phyloP scores from a whole-genome alignment of 257 asterid genomes.

The Solanum corneliomulleri region DNA sequence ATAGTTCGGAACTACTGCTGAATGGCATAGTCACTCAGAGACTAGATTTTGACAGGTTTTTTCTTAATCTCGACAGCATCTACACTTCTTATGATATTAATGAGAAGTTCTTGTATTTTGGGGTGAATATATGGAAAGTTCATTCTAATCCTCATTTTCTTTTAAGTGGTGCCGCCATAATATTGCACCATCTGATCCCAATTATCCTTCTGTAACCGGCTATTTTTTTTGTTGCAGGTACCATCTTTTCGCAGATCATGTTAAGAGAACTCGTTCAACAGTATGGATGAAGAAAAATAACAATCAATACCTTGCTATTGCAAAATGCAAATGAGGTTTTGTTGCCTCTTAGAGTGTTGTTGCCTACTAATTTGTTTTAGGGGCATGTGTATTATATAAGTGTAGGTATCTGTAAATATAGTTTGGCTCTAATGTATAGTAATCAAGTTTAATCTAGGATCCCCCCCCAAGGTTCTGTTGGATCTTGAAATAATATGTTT shows the following conservation, averaged over 20 bases:
- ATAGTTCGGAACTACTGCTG: conserved; percentile 85
- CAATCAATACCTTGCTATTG: conserved; percentile 25
- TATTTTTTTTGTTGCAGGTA: conserved; percentile 40
- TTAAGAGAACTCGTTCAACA: conserved; percentile 76
- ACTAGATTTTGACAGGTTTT: conserved; percentile 83
- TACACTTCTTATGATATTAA: background rate
- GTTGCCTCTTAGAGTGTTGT: background rate
- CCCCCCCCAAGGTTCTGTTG: background rate
- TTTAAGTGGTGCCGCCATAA: background rate
- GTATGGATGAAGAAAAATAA: conserved; percentile 52
- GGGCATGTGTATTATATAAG: background rate
- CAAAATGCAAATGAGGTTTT: conserved; percentile 16
- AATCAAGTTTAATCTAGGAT: background rate
- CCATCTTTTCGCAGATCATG: conserved; percentile 45
- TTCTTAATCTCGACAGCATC: background rate
- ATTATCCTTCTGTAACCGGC: background rate
- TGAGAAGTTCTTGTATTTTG: background rate
- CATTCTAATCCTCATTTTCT: background rate
- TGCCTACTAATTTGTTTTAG: background rate
- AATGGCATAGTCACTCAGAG: conserved; percentile 92
- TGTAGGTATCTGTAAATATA: background rate
- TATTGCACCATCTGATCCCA: background rate
- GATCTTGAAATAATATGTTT: background rate
- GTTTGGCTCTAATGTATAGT: background rate
- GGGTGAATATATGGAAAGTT: background rate